Conservation (phyloP, 2,329 filamentous ascomycete species). For the Alternaria alternata region DNA sequence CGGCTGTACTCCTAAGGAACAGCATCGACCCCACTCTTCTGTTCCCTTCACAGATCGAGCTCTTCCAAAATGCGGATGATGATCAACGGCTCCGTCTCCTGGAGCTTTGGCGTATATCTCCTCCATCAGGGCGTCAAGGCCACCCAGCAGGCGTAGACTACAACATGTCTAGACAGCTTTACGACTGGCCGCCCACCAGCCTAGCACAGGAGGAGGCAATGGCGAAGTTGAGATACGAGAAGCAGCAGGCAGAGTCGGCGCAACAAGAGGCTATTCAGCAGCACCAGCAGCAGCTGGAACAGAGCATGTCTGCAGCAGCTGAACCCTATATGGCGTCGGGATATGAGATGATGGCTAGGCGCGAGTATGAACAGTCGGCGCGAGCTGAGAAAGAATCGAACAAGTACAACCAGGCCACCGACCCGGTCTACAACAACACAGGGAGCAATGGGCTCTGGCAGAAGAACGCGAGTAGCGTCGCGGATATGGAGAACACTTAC, state of each 20-base stretch:
- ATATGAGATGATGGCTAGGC: slow-evolving; percentile 74
- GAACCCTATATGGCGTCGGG: slow-evolving; percentile 88
- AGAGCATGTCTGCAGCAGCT: slow-evolving; percentile 51
- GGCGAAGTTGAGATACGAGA: slow-evolving; percentile 68
- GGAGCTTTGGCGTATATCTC: slow-evolving; percentile 85
- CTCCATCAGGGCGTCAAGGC: slow-evolving; percentile 60
- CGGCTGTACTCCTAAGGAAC: slow-evolving; percentile 69
- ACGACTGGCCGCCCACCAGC: slow-evolving; percentile 64
- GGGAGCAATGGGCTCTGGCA: slow-evolving; percentile 54
- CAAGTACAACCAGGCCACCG: slow-evolving; percentile 66
- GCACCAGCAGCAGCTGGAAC: slow-evolving; percentile 40
- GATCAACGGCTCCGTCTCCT: slow-evolving; percentile 78
- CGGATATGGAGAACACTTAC: slow-evolving; percentile 73
- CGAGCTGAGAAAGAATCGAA: slow-evolving; percentile 41
- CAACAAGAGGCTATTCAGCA: slow-evolving; percentile 40
- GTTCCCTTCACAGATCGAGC: slow-evolving; percentile 76
- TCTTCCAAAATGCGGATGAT: slow-evolving; percentile 78
- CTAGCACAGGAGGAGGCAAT: slow-evolving; percentile 64
- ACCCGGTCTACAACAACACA: slow-evolving; percentile 70
- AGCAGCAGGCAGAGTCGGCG: slow-evolving; percentile 42
- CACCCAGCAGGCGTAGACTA: slow-evolving; percentile 55
- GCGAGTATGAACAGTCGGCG: slow-evolving; percentile 67
- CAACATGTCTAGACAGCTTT: slow-evolving; percentile 50
- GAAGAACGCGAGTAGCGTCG: slow-evolving; percentile 54
- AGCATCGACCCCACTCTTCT: slow-evolving; percentile 75